Base-by-base conservation (phyloP, 2,329 filamentous ascomycete genomes). In the Ustulina deusta region DNA sequence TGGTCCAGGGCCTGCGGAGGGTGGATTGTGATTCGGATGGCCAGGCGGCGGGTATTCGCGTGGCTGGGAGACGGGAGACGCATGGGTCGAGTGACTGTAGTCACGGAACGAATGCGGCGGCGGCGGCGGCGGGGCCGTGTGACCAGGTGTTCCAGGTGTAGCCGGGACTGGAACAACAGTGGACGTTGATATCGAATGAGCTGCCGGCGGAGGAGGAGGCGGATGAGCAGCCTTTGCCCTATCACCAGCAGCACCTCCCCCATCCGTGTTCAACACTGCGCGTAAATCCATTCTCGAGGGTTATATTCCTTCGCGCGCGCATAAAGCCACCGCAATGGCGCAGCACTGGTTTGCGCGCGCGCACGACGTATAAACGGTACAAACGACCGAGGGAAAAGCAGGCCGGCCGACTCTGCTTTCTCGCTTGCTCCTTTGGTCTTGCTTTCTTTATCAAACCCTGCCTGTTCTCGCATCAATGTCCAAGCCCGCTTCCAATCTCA, bases 241-340 rank as follows among this genome's bases (percentile, higher is more conserved):
- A 78, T 78, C 63, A 77, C 73, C 58, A 78, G 77, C 61, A 27
- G 66, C 67, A n/a, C 68, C 71, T 36, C 66, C 75, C 20, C 72
- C 86, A 40, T 84, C 81, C 25, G 82, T 80, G 76, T 88, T 89
- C 55, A 89, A 78, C 73, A 89, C 85, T 17, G 82, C 66, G 69
- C 69, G 75, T 67, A 76, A 34, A 73, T 77, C 75, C 75, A 77
- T 72, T 52, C 46, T 69, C 60, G 44, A 36, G 1, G 51, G 42
- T 17, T 34, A 29, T 55, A 6, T 38, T 38, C 13, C 29, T 42
- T 51, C 7, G 55, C 42, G 61, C 49, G 52, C 51, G 58, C 61
- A 56, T 44, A 36, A 49, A 51, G 56, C 34, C 49, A 29, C 32
- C 27, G 42, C 54, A 49, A 64, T 57, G 22, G 42, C 46, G 63